Percentiles rank a stretch among this genome's conserved stretches.
Evolutionary conservation across 257 asterid species (phyloP).

Genomic region (Pogostemon cablin): DNA sequence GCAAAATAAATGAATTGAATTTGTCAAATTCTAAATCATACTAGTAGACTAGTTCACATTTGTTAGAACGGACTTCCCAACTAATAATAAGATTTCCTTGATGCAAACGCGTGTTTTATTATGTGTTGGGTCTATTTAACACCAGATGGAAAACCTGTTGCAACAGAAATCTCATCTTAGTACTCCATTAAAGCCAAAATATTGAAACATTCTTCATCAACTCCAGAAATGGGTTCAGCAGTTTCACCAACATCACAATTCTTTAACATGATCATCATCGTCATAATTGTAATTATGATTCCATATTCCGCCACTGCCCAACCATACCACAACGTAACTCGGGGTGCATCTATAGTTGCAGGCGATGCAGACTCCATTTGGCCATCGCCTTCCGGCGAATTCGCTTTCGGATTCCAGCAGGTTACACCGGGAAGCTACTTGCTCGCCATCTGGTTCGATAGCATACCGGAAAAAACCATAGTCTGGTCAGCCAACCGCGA

Average conservation of each 20-base stretch:
- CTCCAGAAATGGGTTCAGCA: constrained; percentile 20
- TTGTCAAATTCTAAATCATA: no score
- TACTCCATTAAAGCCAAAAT: no score
- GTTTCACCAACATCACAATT: neutral
- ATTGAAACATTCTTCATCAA: no score
- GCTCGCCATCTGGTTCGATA: constrained; percentile 49
- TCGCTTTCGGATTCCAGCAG: constrained; percentile 43
- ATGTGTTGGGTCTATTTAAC: no score
- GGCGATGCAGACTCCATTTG: constrained; percentile 20
- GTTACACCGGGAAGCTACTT: constrained; percentile 36
- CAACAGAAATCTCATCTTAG: no score
- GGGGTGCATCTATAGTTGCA: constrained; percentile 30
- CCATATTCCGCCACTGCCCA: constrained; percentile 26
- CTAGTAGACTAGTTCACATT: no score
- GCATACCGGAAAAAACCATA: constrained; percentile 35
- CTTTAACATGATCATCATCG: neutral
- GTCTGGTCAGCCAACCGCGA: constrained; percentile 51
- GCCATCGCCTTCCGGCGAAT: constrained; percentile 43
- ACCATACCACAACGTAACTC: constrained; percentile 22
- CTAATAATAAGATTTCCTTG: no score
- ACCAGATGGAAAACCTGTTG: no score
- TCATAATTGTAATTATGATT: neutral
- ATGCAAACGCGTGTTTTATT: no score
- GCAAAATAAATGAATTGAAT: no score
- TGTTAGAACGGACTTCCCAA: no score